Evolutionary conservation across 2,329 filamentous ascomycete genomes (phyloP).

Genomic region (Epichloe brachyelytri): DNA sequence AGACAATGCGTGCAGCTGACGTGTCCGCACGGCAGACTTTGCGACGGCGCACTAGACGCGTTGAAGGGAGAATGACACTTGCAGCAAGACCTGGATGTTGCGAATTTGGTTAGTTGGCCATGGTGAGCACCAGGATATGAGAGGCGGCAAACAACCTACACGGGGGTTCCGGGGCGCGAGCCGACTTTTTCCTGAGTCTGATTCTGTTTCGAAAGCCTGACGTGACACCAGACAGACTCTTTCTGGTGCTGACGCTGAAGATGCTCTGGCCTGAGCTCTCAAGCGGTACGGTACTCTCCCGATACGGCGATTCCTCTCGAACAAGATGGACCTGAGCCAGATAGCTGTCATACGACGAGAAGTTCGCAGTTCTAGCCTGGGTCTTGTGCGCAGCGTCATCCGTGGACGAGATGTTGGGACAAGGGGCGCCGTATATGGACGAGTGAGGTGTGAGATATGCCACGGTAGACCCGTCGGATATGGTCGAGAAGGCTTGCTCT

Average conservation of each 20-base stretch:
- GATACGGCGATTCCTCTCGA: conserved; percentile 29
- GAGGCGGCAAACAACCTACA: conserved; percentile 17
- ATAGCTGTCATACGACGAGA: conserved; percentile 40
- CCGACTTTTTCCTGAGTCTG: conserved; percentile 26
- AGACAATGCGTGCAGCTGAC: conserved; percentile 44
- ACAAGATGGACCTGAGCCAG: conserved; percentile 31
- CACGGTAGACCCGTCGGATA: conserved; percentile 27
- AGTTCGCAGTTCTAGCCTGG: conserved; percentile 29
- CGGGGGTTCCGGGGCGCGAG: conserved; percentile 18
- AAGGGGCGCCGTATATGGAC: conserved; percentile 21
- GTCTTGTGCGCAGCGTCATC: conserved; percentile 5
- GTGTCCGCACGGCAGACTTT: conserved; percentile 44
- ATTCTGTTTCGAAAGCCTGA: conserved; percentile 31
- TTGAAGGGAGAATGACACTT: conserved; percentile 43
- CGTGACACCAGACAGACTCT: conserved; percentile 32
- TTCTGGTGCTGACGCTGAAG: conserved; percentile 31
- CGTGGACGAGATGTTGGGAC: conserved; percentile 7
- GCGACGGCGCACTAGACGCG: conserved; percentile 28
- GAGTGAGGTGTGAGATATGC: conserved; percentile 31
- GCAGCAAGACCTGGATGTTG: conserved; percentile 35
- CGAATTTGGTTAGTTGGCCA: background rate
- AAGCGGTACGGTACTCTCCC: conserved; percentile 16
- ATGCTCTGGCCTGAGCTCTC: conserved; percentile 25
- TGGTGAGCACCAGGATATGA: background rate
- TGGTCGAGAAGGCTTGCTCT: conserved; percentile 31